Evolutionary conservation across 495 filamentous ascomycete genomes (phyloP), one percentile per base, ranked within the genome.

Genomic region (Podospora pseudocomata): DNA sequence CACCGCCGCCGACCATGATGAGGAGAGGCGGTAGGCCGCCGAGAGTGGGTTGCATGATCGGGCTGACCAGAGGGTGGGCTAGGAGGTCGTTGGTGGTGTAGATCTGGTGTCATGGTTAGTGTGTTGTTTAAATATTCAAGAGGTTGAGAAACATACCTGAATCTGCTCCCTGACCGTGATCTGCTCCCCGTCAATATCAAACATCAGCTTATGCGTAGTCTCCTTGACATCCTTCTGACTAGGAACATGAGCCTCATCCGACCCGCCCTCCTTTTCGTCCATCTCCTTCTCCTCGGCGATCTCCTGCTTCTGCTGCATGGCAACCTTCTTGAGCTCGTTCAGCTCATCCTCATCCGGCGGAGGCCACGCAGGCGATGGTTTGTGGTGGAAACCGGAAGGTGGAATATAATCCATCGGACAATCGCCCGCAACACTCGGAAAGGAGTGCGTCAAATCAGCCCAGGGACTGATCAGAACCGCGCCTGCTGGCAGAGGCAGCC

Each of bases 401-500:
- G 94, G 94, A 27, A 98, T 93, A 72, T 97, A 98, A 73, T 98
- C 94, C 18, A 87, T 77, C 0, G 87, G 87, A 68, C 86, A 89
- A 56, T 93, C 89, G 18, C 81, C 84, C 16, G 88, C 87, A 53
- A 97, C 87, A 70, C 93, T 97, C 0, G 94, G 94, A 71, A 97
- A 97, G 0, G 92, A 96, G 76, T 97, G 94, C 11, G 92, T 96
- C 39, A 97, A 78, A 76, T 98, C 94, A 2, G 91, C 92, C 94
- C 94, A 98, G 0, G 94, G 94, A 30, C 91, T 94, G 58, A 98
- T 91, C 67, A 98, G 79, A 55, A 98, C 89, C 18, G 90, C 94
- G 4, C 94, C 94, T 9, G 94, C 94, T 0, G 94, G 94, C 54
- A 97, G 71, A 15, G 94, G 89, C 27, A 96, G 77, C 0, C 88